A percentile compares a stretch with the other conserved stretches of the same genome.
These are phyloP conservation scores for Lactarius sanguifluus DNA, from an alignment of 768 basidiomycete species.

Conservation along the genomic window DNA sequence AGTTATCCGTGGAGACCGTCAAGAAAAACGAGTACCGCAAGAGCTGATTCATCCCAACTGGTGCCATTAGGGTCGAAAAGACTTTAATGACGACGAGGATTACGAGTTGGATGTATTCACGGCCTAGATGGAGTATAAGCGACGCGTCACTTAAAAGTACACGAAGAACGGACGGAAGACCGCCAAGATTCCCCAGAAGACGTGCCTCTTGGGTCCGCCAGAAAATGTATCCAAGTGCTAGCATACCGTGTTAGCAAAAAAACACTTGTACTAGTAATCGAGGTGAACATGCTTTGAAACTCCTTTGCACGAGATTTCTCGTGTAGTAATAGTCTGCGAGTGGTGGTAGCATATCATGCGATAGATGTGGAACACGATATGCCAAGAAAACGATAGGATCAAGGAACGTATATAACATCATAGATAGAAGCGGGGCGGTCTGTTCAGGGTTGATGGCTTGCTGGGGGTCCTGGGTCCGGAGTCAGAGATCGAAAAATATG, in stretches of 20 bases:
- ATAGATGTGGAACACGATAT: slow-evolving; percentile 44
- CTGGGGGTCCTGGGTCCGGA: slow-evolving; percentile 31
- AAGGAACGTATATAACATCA: slow-evolving; percentile 50
- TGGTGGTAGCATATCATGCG: slow-evolving; percentile 45
- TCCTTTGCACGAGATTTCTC: slow-evolving; percentile 37
- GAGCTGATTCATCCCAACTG: slow-evolving; percentile 37
- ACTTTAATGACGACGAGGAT: slow-evolving; percentile 14
- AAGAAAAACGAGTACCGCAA: slow-evolving; percentile 31
- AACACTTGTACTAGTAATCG: neutral
- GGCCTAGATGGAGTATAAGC: slow-evolving; percentile 14
- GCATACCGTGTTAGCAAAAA: neutral
- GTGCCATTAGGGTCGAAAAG: slow-evolving; percentile 33
- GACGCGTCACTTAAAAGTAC: no score
- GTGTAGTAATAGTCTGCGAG: slow-evolving; percentile 50
- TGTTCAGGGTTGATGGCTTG: slow-evolving; percentile 35
- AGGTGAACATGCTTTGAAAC: slow-evolving; percentile 35
- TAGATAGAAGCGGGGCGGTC: slow-evolving; percentile 35
- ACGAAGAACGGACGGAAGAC: slow-evolving; percentile 27
- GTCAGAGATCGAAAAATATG: neutral
- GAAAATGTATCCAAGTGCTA: slow-evolving; percentile 36
- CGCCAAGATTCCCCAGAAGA: slow-evolving; percentile 34
- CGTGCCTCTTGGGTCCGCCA: slow-evolving; percentile 24
- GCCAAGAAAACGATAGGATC: slow-evolving; percentile 51
- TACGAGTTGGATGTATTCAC: slow-evolving; percentile 21
- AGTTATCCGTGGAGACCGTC: neutral